Percentiles rank a stretch among this genome's conserved stretches.
Evolutionary conservation across 2,329 filamentous ascomycete species (phyloP).

Genomic region (Aspergillus transmontanensis): DNA sequence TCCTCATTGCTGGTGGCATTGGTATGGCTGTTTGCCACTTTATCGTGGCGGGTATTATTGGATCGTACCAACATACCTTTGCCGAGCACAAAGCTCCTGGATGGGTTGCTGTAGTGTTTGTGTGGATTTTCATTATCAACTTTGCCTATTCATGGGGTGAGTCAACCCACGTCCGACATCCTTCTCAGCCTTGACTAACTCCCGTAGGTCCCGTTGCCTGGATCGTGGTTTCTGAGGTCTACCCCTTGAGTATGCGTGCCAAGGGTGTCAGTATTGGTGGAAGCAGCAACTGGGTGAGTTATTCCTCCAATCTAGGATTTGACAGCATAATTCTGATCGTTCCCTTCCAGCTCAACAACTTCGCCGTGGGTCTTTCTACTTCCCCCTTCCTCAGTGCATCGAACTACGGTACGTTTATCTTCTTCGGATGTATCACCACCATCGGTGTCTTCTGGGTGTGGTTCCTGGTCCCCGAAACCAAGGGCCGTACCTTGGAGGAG

Average conservation of each 20-base stretch:
- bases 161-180: neutral
- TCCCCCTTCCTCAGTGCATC: constrained; percentile 67
- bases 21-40: constrained; percentile 73
- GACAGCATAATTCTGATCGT: no score
- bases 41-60: constrained; percentile 71
- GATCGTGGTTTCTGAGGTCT: constrained; percentile 75
- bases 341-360: constrained; percentile 64
- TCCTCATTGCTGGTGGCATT: constrained; percentile 57
- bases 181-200: neutral
- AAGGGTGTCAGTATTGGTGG: constrained; percentile 50
- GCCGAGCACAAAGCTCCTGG: constrained; percentile 60
- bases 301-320: no score
- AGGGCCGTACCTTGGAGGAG: constrained; percentile 41
- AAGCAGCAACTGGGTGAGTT: constrained; percentile 37
- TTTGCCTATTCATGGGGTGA: constrained; percentile 72
- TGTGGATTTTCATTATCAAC: constrained; percentile 72
- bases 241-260: constrained; percentile 68
- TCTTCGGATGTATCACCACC: constrained; percentile 60
- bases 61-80: constrained; percentile 64
- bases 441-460: constrained; percentile 31
- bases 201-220: constrained; percentile 61
- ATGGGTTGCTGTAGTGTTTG: constrained; percentile 64
- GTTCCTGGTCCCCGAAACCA: constrained; percentile 39
- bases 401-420: constrained; percentile 70
- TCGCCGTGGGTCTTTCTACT: constrained; percentile 68